Evolutionary conservation across 768 basidiomycete species (phyloP).

Genomic region (Lactarius evosmus): DNA sequence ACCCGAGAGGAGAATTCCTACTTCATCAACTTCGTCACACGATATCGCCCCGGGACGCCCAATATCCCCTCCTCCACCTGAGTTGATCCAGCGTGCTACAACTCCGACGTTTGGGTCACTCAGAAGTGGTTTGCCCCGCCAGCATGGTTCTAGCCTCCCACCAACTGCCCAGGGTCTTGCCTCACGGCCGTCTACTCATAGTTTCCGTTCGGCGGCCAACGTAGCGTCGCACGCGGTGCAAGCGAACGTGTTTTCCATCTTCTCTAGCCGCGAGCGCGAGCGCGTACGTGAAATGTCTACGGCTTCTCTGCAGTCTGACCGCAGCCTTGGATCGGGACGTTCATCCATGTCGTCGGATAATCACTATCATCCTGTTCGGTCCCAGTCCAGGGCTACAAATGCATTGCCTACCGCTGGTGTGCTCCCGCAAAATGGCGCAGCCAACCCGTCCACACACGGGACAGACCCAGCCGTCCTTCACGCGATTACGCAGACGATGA

Average conservation of each 20-base stretch:
- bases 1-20: constrained; percentile 58
- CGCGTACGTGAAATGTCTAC: constrained; percentile 59
- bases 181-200: constrained; percentile 73
- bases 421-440: constrained; percentile 29
- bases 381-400: constrained; percentile 35
- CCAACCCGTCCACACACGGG: constrained; percentile 21
- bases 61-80: constrained; percentile 87
- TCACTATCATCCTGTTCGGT: constrained; percentile 46
- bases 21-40: constrained; percentile 43
- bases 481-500: constrained; percentile 99
- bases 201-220: constrained; percentile 74
- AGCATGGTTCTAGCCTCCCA: constrained; percentile 74
- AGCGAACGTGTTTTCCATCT: constrained; percentile 44
- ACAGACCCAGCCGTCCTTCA: constrained; percentile 93
- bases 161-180: constrained; percentile 63
- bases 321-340: constrained; percentile 65
- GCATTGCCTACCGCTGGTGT: constrained; percentile 48
- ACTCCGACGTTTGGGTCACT: constrained; percentile 75
- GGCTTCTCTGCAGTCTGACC: constrained; percentile 67
- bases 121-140: constrained; percentile 52
- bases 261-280: constrained; percentile 41
- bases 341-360: constrained; percentile 83
- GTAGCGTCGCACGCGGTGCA: constrained; percentile 51
- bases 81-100: constrained; percentile 88
- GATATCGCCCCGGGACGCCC: constrained; percentile 81